These are phyloP conservation scores for Cordyceps cateniannulata DNA, from an alignment of 2,329 filamentous ascomycete species.

Conservation along the genomic window DNA sequence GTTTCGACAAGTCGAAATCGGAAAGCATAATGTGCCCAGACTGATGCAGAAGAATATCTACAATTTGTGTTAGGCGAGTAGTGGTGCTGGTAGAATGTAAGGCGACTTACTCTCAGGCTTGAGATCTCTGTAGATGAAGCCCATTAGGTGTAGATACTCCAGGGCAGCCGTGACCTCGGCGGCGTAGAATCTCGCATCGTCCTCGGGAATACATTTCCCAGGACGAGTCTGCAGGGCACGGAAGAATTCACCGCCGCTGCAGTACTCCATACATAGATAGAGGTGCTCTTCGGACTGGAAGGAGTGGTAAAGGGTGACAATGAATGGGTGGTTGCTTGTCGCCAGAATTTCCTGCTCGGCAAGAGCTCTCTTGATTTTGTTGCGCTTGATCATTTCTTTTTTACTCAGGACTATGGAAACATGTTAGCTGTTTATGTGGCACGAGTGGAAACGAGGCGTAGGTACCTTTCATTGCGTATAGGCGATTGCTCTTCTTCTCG, in stretches of 20 bases:
- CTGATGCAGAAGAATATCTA: slow-evolving; percentile 94
- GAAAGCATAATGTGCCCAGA: slow-evolving; percentile 99
- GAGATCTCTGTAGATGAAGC: slow-evolving; percentile 96
- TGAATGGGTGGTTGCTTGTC: slow-evolving; percentile 98
- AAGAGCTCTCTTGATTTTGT: slow-evolving; percentile 98
- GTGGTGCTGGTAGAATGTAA: background rate
- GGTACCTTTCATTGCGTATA: slow-evolving; percentile 98
- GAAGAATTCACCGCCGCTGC: slow-evolving; percentile 98
- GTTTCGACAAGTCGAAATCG: slow-evolving; percentile 96
- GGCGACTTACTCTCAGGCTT: slow-evolving; percentile 85
- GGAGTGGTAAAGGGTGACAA: slow-evolving; percentile 96
- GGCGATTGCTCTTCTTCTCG: slow-evolving; percentile 91
- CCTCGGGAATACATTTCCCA: slow-evolving; percentile 94
- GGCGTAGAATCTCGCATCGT: slow-evolving; percentile 94
- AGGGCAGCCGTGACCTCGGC: slow-evolving; percentile 94
- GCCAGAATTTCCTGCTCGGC: slow-evolving; percentile 97
- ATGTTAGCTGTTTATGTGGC: background rate
- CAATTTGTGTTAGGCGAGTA: background rate
- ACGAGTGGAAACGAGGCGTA: slow-evolving; percentile 10
- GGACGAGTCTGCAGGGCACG: slow-evolving; percentile 90
- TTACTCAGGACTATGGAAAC: slow-evolving; percentile 75
- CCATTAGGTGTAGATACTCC: slow-evolving; percentile 97
- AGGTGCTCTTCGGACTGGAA: slow-evolving; percentile 99
- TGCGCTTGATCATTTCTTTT: slow-evolving; percentile 99
- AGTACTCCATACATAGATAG: slow-evolving; percentile 99